Evolutionary conservation across 116 monocot species (phyloP).

Genomic region (Papilionanthe hybrid): DNA sequence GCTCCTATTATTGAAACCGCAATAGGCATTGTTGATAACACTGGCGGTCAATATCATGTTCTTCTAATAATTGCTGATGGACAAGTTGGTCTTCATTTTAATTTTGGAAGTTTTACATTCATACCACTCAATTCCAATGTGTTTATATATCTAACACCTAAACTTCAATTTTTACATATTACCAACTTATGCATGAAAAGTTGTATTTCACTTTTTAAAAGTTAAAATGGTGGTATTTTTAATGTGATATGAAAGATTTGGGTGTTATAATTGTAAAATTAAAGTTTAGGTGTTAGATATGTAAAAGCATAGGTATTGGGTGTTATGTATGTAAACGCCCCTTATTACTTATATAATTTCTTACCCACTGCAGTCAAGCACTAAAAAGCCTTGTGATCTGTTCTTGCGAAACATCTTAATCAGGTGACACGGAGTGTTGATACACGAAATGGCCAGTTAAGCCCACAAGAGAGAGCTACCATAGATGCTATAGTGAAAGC

Average conservation of each 20-base stretch:
- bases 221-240: too few species aligned
- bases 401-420: neutral
- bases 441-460: constrained; percentile 44
- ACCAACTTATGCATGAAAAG: too few species aligned
- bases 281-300: too few species aligned
- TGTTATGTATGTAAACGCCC: too few species aligned
- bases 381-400: neutral
- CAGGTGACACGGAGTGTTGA: constrained; percentile 92
- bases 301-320: too few species aligned
- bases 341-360: neutral
- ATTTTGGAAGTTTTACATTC: too few species aligned
- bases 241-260: too few species aligned
- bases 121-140: too few species aligned
- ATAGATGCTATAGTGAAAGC: constrained; percentile 88
- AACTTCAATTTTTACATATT: too few species aligned
- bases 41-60: constrained; percentile 88
- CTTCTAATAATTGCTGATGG: constrained; percentile 94
- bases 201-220: too few species aligned
- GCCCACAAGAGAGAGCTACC: constrained; percentile 70
- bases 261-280: too few species aligned
- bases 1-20: constrained; percentile 94
- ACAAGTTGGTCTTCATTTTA: constrained; percentile 39
- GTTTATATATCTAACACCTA: too few species aligned
- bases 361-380: neutral
- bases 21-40: constrained; percentile 70